Evolutionary conservation across 129 eudicot genomes (phyloP).

Genomic region (Gnaphalium uliginosum): DNA sequence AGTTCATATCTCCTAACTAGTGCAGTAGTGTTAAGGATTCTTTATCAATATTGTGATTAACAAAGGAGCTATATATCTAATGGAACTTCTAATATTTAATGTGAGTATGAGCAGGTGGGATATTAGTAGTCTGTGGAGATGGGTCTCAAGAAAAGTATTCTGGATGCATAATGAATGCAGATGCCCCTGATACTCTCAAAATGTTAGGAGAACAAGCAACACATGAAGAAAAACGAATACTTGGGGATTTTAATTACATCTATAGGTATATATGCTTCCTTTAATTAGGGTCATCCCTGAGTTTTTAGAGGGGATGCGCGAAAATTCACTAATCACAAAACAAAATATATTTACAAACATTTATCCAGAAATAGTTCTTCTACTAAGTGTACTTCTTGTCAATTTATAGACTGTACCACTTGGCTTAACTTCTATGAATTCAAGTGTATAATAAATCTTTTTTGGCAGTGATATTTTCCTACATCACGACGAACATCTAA

Average conservation of each 20-base stretch:
- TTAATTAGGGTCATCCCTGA: too few species aligned
- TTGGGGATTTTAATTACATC: conserved; percentile 84
- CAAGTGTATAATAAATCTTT: neutral
- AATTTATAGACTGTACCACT: too few species aligned
- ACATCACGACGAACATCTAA: conserved; percentile 72
- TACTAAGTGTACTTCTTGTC: too few species aligned
- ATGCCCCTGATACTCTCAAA: conserved; percentile 87
- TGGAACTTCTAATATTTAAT: conserved; percentile 9
- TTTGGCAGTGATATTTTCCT: conserved; percentile 82
- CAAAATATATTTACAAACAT: neutral
- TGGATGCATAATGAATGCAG: conserved; percentile 74
- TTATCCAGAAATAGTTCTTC: neutral
- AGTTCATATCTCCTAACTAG: too few species aligned
- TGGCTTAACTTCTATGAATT: too few species aligned
- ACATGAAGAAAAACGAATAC: conserved; percentile 62
- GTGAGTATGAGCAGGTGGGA: conserved; percentile 47
- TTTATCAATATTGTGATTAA: too few species aligned
- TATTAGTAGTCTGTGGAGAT: conserved; percentile 42
- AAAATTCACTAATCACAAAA: neutral
- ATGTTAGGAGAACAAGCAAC: conserved; percentile 84
- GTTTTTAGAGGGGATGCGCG: too few species aligned
- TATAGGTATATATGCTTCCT: conserved; percentile 66
- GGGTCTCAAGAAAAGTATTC: conserved; percentile 66
- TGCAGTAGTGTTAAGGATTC: too few species aligned
- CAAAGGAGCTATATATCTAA: too few species aligned